Evolutionary conservation across 305 asterid genomes (phyloP), one percentile per base, ranked within the genome.

Genomic region (Solanum hybrid): DNA sequence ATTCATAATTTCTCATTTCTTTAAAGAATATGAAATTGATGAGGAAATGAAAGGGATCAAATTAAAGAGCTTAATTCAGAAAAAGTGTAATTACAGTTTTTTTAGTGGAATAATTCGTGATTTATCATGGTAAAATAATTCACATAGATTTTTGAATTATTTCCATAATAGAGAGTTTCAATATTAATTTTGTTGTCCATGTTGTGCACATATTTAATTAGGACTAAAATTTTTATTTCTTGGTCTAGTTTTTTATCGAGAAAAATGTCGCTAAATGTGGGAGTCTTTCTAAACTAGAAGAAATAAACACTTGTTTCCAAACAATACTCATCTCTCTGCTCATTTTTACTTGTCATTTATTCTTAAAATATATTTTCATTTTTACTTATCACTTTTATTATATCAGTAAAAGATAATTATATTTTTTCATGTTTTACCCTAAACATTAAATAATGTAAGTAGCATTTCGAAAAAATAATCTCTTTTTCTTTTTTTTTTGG

Each of bases 401-500:
- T 14, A 51, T 2, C 3, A 51, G 5, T 5, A 51, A 51, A 51
- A 5, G 20, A 5, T 0, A 45, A 14, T 45, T 45, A 45, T 45
- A 45, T 45, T 51, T 14, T 51, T 14, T 5, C 1, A 14, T 51
- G 0, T 51, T 45, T 51, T 14, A 14, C 7, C 3, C 22, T 51
- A 1, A 51, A 2, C 22, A 51, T 51, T 51, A 51, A 51, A 15
- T 51, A 51, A 45, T 14, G 22, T 45, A 14, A 45, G 22, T 45
- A 51, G 8, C 2, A 51, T 51, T 51, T 51, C 7, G 8, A 51
- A 6, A 51, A 51, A 51, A 51, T 51, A 51, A 51, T 51, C 65
- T 2, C 8, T 45, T 2, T 1, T 45, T 5, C 0, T 45, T 41
- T 0, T 13, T 14, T 14, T 5, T 41, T 10, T 37, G 5, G 0